Conservation (phyloP, 345 rosid species). For the Iberis pinnata region DNA sequence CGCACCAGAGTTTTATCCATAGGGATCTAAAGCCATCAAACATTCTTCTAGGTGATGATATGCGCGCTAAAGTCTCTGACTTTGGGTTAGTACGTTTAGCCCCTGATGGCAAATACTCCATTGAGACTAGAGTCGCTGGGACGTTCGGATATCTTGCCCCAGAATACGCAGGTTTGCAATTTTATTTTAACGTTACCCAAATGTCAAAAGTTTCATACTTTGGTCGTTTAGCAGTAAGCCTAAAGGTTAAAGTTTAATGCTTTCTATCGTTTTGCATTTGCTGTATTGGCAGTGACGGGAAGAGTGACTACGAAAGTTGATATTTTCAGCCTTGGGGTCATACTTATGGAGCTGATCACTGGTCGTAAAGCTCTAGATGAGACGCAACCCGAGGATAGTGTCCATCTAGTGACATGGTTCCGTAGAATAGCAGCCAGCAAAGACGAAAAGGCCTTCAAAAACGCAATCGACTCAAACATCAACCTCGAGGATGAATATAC, state of each 20-base stretch:
- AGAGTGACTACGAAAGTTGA: conserved; percentile 91
- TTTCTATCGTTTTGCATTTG: conserved; percentile 1
- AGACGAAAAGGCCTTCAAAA: conserved; percentile 40
- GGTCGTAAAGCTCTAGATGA: conserved; percentile 75
- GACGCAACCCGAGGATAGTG: conserved; percentile 61
- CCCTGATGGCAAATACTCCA: conserved; percentile 46
- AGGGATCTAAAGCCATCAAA: conserved; percentile 58
- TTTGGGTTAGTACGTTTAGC: conserved; percentile 56
- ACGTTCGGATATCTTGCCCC: conserved; percentile 61
- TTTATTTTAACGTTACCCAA: not conserved
- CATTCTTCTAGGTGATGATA: conserved; percentile 55
- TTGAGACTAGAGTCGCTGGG: conserved; percentile 51
- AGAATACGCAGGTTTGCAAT: conserved; percentile 44
- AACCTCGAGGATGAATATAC: conserved; percentile 47
- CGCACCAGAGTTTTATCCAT: conserved; percentile 56
- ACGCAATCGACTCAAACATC: conserved; percentile 51
- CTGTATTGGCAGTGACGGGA: conserved; percentile 62
- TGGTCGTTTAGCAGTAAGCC: not conserved
- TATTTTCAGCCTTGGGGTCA: conserved; percentile 85
- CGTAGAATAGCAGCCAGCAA: conserved; percentile 52
- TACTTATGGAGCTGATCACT: conserved; percentile 76
- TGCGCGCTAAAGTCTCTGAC: conserved; percentile 58
- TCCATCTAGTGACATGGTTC: conserved; percentile 80
- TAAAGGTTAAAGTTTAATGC: not conserved
- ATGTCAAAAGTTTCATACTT: not conserved